phyloP scores from a whole-genome alignment of 2,329 filamentous ascomycete genomes.

The Cladosporium cucumerinum region DNA sequence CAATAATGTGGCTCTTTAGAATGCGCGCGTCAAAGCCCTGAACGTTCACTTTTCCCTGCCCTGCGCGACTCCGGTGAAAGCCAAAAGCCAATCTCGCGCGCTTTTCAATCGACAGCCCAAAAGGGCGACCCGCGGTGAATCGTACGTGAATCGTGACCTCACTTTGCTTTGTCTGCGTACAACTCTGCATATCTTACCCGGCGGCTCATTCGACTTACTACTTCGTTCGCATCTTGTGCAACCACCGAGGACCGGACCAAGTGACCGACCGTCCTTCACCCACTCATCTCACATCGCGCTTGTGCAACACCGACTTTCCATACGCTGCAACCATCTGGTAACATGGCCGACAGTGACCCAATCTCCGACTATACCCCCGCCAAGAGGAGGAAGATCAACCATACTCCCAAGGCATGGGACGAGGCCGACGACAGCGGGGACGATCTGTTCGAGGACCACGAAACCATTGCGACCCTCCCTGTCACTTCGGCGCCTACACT shows the following conservation, averaged over 20 bases:
- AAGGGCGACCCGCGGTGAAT: neutral
- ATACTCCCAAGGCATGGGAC: slow-evolving; percentile 26
- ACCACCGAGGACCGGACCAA: neutral
- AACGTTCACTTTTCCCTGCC: slow-evolving; percentile 3
- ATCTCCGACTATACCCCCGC: slow-evolving; percentile 34
- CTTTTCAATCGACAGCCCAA: neutral
- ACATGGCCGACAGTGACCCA: slow-evolving; percentile 35
- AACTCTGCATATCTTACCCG: neutral
- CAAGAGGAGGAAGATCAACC: slow-evolving; percentile 33
- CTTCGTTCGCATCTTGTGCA: neutral
- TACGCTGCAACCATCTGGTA: neutral
- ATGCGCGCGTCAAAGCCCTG: slow-evolving; percentile 11
- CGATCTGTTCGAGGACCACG: slow-evolving; percentile 49
- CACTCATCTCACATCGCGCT: neutral
- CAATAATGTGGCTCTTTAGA: neutral
- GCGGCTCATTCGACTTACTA: neutral
- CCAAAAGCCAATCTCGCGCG: neutral
- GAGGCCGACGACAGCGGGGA: slow-evolving; percentile 47
- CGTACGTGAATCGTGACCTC: neutral
- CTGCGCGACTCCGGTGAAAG: neutral
- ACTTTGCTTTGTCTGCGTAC: neutral
- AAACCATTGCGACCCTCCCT: slow-evolving; percentile 46
- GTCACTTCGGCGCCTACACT: slow-evolving; percentile 2
- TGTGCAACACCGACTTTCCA: slow-evolving; percentile 5
- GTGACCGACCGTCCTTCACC: neutral